Evolutionary conservation across 148 eudicot genomes (phyloP), one percentile per base, ranked within the genome.

Genomic region (Silene latifolia): DNA sequence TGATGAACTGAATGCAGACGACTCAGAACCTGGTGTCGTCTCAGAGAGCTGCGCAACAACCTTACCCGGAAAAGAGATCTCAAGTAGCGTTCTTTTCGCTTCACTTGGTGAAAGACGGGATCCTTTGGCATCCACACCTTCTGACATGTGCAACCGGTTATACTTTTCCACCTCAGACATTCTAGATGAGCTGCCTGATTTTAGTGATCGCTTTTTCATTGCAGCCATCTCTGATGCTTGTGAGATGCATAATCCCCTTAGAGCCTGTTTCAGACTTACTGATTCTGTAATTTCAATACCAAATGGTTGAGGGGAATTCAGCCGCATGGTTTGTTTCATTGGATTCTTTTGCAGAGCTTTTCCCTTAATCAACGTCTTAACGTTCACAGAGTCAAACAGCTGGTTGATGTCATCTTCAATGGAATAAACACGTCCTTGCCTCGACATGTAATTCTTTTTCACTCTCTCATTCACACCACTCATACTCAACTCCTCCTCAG

Each of bases 191-290:
- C 79, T 71, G 23, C 82, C 69, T 44, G 83, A 69, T 76, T 83
- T 91, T 32, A 84, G 80, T 10, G 82, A 79, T 62, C 88, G 84
- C 80, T 78, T 84, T 79, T 87, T 93, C 78, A 85, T 76, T 44
- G 92, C 97, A 83, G 98, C 98, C 92, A 88, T 88, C 71, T 93
- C 97, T 3, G 98, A 89, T 60, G 98, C 98, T 70, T 91, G 98
- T 47, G 92, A 88, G 53, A 93, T 87, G 85, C 92, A 86, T 72
- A 93, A 82, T 61, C 93, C 92, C 80, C 96, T 83, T 20, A 93
- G 69, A 19, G 98, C 98, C 81, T 93, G 96, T 82, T 93, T 90
- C 75, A 93, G 73, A 76, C 86, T 89, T 42, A 82, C 84, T n/a
- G 92, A 65, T 68, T 89, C 92, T 15, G 96, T 84, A 71, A 86